Evolutionary conservation across 1,139 yeast genomes (phyloP), one percentile per base, ranked within the genome.

Genomic region (Taiozyma sp.): DNA sequence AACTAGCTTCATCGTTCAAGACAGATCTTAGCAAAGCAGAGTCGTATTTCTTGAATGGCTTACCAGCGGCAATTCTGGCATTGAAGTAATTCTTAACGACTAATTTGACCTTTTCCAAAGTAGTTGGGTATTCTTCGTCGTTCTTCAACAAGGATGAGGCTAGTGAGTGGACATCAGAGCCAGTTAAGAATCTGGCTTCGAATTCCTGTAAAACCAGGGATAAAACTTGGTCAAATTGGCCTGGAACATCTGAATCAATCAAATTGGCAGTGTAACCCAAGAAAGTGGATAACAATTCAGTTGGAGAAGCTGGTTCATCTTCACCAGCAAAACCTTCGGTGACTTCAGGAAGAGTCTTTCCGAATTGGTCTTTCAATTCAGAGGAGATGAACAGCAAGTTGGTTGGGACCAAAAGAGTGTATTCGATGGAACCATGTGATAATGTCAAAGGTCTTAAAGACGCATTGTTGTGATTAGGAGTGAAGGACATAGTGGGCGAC

Each of bases 291-390:
- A 88, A 77, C 56, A 93, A 79, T 72, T 95, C 99, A 43, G 91
- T 85, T 49, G 95, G 84, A 46, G 95, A 84, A 44, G 91, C 72
- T 43, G 97, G 97, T 71, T 89, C 98, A 56, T 88, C 85, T 61
- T 89, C 97, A 53, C 81, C 87, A 47, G 93, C 93, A 62, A 79
- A 83, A 24, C 86, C 95, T 63, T 88, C 97, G 43, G 97, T 86
- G 44, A 85, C 83, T 48, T 77, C 79, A 24, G 97, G 97, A 60
- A 90, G 78, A 41, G 84, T 74, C 66, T 88, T 86, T 63, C 72
- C 73, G 67, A 93, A 93, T 67, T 85, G 95, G 60, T 90, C 95
- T 63, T 88, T 85, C 61, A 95, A 78, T 71, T 91, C 97, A 54
- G 93, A 85, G 65, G 88, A 88, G 62, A 83, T 80, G 65, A 88